These are phyloP conservation scores for Aspergillus latus DNA, from an alignment of 2,329 filamentous ascomycete species.

Conservation along the genomic window DNA sequence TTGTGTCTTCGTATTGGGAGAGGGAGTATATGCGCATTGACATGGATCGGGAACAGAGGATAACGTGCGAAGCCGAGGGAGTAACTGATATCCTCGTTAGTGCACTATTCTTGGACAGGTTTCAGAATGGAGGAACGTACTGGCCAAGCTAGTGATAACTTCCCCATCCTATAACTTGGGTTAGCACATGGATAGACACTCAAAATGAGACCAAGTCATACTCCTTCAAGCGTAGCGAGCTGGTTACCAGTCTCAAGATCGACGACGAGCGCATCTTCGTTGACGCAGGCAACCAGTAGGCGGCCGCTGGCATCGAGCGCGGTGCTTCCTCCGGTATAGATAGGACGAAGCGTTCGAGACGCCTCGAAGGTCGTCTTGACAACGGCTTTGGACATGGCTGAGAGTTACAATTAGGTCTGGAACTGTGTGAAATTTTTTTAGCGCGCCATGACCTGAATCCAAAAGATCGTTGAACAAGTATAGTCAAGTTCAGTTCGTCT, in stretches of 20 bases:
- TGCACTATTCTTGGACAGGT: background rate
- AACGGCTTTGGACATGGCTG: conserved; percentile 52
- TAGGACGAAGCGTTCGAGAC: conserved; percentile 79
- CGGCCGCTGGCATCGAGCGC: conserved; percentile 77
- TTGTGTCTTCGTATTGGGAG: conserved; percentile 55
- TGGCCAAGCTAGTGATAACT: conserved; percentile 46
- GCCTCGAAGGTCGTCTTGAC: conserved; percentile 88
- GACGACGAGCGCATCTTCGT: conserved; percentile 86
- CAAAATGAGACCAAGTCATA: conserved; percentile 47
- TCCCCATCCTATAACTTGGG: conserved; percentile 61
- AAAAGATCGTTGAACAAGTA: conserved; percentile 18
- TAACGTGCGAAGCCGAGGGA: conserved; percentile 80
- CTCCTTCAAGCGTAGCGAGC: conserved; percentile 82
- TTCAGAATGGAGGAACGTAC: conserved; percentile 28
- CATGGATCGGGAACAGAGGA: conserved; percentile 90
- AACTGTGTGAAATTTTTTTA: conserved; percentile 10
- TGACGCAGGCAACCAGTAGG: conserved; percentile 84
- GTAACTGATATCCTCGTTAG: conserved; percentile 61
- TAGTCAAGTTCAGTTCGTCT: conserved; percentile 16
- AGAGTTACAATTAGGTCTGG: background rate
- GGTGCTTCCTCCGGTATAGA: conserved; percentile 88
- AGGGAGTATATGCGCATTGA: conserved; percentile 91
- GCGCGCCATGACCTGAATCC: conserved; percentile 21
- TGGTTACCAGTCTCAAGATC: conserved; percentile 80
- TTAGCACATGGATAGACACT: conserved; percentile 15